Evolutionary conservation across 2,329 filamentous ascomycete genomes (phyloP), one percentile per base, ranked within the genome.

Genomic region (Penicillium capsulatum): DNA sequence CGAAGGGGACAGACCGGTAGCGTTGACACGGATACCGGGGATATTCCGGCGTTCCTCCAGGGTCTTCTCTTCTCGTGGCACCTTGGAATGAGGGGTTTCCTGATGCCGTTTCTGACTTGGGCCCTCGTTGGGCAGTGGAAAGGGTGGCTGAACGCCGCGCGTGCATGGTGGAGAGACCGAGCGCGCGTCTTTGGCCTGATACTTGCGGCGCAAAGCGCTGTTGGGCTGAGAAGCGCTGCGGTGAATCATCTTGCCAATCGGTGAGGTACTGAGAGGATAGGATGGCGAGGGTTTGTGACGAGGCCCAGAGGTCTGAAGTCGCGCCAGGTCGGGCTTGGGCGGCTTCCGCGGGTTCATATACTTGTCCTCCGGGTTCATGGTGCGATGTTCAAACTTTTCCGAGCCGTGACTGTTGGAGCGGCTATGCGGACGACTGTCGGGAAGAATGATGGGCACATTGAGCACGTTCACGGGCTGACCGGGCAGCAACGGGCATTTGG

Each of bases 401-500:
- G 80, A 83, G 53, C 70, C 81, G 51, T 80, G 70, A 3, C 84
- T 89, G 40, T 74, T 79, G 54, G 82, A 84, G 46, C 83, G 77
- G 44, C 79, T 73, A 47, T 71, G 66, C 29, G 73, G 47, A n/a
- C 51, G 45, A 10, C 60, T 64, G 33, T 65, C 60, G 1, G 76
- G 75, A 27, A 73, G 57, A 61, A 94, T 84, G 22, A 79, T 70
- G 10, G 91, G 91, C 8, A 97, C 80, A 38, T 85, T 81, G 40
- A 97, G 71, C 10, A 88, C 79, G 66, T 97, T 96, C 60, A 96
- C 79, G 2, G 77, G 77, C 64, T 96, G 91, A 10, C 91, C 91
- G 3, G 91, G 91, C 17, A 96, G 75, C 48, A 91, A 81, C 24
- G 91, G 89, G 59, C 91, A 97, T 30, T 77, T 68, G 2, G 80